Evolutionary conservation across 192 early-diverging fungal species (phyloP).

Genomic region (Rhizoclosmatium globosum): DNA sequence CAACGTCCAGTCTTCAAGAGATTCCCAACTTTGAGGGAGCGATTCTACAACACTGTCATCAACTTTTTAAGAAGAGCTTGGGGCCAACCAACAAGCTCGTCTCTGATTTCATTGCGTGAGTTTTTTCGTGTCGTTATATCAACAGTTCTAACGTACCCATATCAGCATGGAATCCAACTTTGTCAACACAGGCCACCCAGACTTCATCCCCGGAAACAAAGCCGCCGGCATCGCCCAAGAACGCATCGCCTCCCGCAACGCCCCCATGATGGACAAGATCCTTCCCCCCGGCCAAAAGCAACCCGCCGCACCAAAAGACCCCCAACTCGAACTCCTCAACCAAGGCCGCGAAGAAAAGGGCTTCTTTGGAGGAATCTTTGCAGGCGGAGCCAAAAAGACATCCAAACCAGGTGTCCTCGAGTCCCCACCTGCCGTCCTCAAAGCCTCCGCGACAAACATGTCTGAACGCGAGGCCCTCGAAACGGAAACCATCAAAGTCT

Average conservation of each 20-base stretch:
- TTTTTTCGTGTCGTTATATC: constrained; percentile 3
- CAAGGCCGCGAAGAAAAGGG: constrained; percentile 57
- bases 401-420: constrained; percentile 74
- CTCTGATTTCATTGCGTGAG: constrained; percentile 84
- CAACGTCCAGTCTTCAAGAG: constrained; percentile 95
- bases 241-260: constrained; percentile 28
- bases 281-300: constrained; percentile 43
- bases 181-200: constrained; percentile 99
- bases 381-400: constrained; percentile 79
- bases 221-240: constrained; percentile 34
- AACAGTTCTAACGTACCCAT: neutral
- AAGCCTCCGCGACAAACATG: constrained; percentile 87
- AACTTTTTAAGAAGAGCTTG: constrained; percentile 92
- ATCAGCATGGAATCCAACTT: constrained; percentile 90
- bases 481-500: constrained; percentile 97
- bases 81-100: constrained; percentile 95
- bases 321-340: constrained; percentile 68
- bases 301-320: constrained; percentile 47
- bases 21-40: constrained; percentile 94
- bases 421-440: constrained; percentile 83
- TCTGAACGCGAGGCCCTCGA: constrained; percentile 97
- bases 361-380: constrained; percentile 98
- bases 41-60: constrained; percentile 92
- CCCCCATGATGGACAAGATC: constrained; percentile 28
- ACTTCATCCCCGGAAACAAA: constrained; percentile 95